Evolutionary conservation across 306 rosid species (phyloP), one percentile per base, ranked within the genome.

Genomic region (Medicago lupulina): DNA sequence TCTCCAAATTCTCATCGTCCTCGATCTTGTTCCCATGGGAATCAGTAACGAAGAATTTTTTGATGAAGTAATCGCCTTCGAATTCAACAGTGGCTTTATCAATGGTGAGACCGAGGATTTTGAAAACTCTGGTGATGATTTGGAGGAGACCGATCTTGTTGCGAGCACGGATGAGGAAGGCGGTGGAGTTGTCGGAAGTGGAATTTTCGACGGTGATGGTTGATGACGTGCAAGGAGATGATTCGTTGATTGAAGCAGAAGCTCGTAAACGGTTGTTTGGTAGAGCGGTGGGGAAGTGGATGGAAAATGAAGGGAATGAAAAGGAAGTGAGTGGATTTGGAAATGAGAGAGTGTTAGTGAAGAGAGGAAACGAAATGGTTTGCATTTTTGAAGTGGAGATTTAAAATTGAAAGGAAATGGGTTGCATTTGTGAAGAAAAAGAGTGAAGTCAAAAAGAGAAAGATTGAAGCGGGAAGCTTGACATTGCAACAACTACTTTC

Each of bases 91-190:
- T 86, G 64, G 95, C 95, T 46, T 82, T 85, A 69, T 90, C 95
- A 16, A 90, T 81, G 7, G 21, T 71, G 75, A 90, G 91, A 51
- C 92, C 89, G 75, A 90, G 92, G 85, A 88, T 86, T 65, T 79
- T 83, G 85, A 90, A 90, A 53, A 88, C 90, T 72, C 89, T 85
- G 71, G 90, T 79, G 76, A 87, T 84, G 77, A 90, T 81, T 74
- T 84, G 90, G 74, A 90, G 92, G 47, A 90, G 90, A 38, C 96
- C 92, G 71, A 88, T 90, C 50, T 86, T 85, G 83, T 81, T 87
- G 38, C 86, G 87, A 38, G 92, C 88, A 0, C 90, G 90, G 75
- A 90, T 86, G 46, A 86, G 87, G 83, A 88, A 86, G 6, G 78
- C 80, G 41, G 96, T 90, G 76, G 81, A 77, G 17, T 80, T 75